Evolutionary conservation across 2,329 filamentous ascomycete genomes (phyloP).

Genomic region (Clarireedia hainanense): DNA sequence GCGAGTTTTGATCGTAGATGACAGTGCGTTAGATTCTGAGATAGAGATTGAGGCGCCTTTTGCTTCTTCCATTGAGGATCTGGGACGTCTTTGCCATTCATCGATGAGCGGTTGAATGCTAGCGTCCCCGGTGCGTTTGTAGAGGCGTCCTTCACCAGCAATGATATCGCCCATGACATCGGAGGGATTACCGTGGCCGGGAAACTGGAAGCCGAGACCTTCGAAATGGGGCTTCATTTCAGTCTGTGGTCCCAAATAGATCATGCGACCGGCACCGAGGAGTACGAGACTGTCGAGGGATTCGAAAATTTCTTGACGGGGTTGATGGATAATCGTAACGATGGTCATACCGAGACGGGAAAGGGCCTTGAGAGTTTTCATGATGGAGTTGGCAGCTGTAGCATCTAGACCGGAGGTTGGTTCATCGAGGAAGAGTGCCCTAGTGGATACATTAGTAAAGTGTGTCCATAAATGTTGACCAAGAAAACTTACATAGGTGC

Average conservation of each 20-base stretch:
- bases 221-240: conserved; percentile 43
- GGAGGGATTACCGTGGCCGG: conserved; percentile 42
- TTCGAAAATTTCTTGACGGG: conserved; percentile 45
- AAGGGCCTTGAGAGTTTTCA: conserved; percentile 52
- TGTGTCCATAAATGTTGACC: background rate
- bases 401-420: conserved; percentile 55
- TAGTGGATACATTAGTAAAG: background rate
- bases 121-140: conserved; percentile 40
- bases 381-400: conserved; percentile 56
- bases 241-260: conserved; percentile 43
- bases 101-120: conserved; percentile 42
- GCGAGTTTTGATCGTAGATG: conserved; percentile 39
- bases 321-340: conserved; percentile 49
- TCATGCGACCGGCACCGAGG: conserved; percentile 47
- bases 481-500: conserved; percentile 36
- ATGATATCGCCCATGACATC: conserved; percentile 56
- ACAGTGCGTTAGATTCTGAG: conserved; percentile 35
- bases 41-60: conserved; percentile 21
- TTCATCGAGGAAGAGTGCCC: conserved; percentile 52
- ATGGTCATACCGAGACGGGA: conserved; percentile 46
- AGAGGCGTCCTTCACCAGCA: conserved; percentile 45
- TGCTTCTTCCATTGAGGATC: background rate
- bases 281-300: conserved; percentile 57
- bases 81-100: conserved; percentile 33
- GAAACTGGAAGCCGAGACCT: conserved; percentile 43